Conservation (phyloP, 306 rosid genomes). For the Benincasa hispida region DNA sequence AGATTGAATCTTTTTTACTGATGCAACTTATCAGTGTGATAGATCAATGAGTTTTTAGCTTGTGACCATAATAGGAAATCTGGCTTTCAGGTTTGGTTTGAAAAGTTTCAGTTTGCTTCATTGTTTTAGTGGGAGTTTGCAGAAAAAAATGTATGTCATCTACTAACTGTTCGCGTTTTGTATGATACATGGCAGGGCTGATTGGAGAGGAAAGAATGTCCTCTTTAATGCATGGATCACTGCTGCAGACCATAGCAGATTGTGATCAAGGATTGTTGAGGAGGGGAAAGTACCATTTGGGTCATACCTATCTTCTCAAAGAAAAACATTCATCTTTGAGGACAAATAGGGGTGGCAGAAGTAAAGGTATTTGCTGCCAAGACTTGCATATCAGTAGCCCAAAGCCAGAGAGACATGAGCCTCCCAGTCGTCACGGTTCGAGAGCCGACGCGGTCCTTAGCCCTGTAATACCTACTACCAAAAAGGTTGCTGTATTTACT, state of each 20-base stretch:
- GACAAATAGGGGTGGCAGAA: constrained; percentile 1
- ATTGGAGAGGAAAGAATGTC: constrained; percentile 23
- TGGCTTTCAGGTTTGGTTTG: neutral
- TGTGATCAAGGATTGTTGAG: constrained; percentile 17
- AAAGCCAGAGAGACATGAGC: constrained; percentile 15
- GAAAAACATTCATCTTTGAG: constrained; percentile 2
- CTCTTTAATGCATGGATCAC: constrained; percentile 47
- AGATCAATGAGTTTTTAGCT: neutral
- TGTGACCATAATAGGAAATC: neutral
- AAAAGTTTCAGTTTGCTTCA: neutral
- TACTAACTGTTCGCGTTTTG: constrained; percentile 1
- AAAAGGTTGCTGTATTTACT: constrained; percentile 34
- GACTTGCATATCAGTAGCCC: constrained; percentile 6
- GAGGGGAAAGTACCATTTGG: constrained; percentile 19
- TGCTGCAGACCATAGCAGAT: constrained; percentile 30
- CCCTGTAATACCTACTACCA: constrained; percentile 47
- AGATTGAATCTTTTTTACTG: neutral
- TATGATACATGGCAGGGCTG: neutral
- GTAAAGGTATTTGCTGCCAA: constrained; percentile 10
- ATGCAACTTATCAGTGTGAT: neutral
- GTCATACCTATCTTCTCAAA: constrained; percentile 4
- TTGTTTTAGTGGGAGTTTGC: neutral
- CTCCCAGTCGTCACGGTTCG: neutral
- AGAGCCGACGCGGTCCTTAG: constrained; percentile 40
- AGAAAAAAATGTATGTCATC: neutral